Evolutionary conservation across 1,284 basidiomycete species (phyloP).

Genomic region (Stygiomarasmius scandens): DNA sequence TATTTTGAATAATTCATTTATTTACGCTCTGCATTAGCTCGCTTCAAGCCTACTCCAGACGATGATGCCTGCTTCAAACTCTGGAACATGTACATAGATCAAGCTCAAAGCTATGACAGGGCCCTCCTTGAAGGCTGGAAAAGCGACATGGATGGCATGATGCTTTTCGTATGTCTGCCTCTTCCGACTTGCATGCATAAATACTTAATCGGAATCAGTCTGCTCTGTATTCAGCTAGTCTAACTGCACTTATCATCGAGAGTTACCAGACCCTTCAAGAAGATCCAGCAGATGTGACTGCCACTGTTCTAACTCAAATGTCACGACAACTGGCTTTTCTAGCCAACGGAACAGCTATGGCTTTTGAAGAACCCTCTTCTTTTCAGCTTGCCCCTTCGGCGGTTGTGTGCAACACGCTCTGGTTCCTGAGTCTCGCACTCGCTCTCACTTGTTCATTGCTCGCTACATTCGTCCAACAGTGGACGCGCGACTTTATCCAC

Average conservation of each 20-base stretch:
- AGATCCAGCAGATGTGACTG: slow-evolving; percentile 12
- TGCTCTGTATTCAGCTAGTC: slow-evolving; percentile 24
- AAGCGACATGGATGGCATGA: neutral
- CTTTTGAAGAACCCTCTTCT: neutral
- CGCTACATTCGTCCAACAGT: neutral
- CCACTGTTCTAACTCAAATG: slow-evolving; percentile 17
- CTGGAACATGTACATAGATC: neutral
- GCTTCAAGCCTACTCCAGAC: neutral
- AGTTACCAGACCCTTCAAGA: slow-evolving; percentile 20
- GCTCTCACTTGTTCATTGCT: neutral
- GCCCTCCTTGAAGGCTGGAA: neutral
- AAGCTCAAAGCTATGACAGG: neutral
- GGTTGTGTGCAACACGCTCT: neutral
- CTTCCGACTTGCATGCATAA: no score
- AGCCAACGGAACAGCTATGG: neutral
- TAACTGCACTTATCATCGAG: slow-evolving; percentile 24
- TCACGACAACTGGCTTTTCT: slow-evolving; percentile 9
- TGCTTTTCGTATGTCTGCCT: neutral
- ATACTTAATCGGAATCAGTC: slow-evolving; percentile 15
- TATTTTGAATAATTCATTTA: no score
- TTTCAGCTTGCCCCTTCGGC: neutral
- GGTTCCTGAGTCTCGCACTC: neutral
- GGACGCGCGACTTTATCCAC: neutral
- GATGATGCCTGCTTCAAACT: neutral
- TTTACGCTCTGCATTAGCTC: no score